Percentiles rank a stretch among this genome's conserved stretches.
Conservation (phyloP, 78 protist species). For the Goniomonas avonlea region DNA sequence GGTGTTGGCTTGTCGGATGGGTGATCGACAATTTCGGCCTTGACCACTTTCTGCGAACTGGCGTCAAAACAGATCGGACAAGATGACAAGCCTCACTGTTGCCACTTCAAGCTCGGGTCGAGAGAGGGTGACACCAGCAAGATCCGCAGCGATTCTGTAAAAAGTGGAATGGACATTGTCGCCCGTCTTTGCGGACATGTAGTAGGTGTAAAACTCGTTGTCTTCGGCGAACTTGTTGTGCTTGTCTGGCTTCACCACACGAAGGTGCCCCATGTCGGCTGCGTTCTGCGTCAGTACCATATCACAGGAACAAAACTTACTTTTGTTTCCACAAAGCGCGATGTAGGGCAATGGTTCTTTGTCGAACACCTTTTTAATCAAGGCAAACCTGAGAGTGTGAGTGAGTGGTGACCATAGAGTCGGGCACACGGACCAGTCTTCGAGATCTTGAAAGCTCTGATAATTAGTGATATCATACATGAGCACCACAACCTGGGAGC, state of each 20-base stretch:
- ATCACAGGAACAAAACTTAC: background rate
- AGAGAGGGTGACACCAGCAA: slow-evolving; percentile 38
- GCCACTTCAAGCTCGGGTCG: background rate
- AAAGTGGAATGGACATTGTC: slow-evolving; percentile 39
- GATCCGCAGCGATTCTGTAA: slow-evolving; percentile 37
- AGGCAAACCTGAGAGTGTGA: too few species aligned
- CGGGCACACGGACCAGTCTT: slow-evolving; percentile 46
- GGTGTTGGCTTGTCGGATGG: too few species aligned
- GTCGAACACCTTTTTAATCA: background rate
- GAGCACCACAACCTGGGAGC: slow-evolving; percentile 15
- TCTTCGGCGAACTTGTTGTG: slow-evolving; percentile 33
- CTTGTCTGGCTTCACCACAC: slow-evolving; percentile 33
- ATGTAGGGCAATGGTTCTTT: slow-evolving; percentile 15
- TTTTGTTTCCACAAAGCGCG: slow-evolving; percentile 54
- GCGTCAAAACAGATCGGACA: background rate
- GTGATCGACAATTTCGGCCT: slow-evolving; percentile 36
- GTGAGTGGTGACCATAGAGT: background rate
- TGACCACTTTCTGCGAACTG: slow-evolving; percentile 12
- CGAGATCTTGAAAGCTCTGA: slow-evolving; percentile 51
- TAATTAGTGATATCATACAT: slow-evolving; percentile 56
- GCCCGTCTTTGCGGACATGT: slow-evolving; percentile 55
- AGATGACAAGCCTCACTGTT: background rate
- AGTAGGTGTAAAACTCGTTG: background rate
- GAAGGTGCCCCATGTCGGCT: slow-evolving; percentile 39
- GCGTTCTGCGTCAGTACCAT: too few species aligned